A percentile compares a stretch with the other conserved stretches of the same genome.
phyloP scores from a whole-genome alignment of 148 eudicot genomes.

The Rhododendron kiyosumense region DNA sequence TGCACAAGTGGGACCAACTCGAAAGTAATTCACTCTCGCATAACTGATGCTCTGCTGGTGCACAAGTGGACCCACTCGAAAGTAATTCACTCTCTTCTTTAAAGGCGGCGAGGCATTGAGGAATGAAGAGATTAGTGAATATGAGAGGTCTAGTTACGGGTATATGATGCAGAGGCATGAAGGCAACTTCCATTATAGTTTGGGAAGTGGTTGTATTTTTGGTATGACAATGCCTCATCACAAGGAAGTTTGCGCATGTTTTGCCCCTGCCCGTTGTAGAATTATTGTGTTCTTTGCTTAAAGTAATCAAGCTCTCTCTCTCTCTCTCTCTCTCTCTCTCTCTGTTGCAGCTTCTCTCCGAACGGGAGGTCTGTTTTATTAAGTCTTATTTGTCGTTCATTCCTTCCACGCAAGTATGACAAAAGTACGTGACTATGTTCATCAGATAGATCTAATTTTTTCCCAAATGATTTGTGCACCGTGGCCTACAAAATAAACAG shows the following conservation, averaged over 20 bases:
- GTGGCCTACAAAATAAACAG: not conserved
- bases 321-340: not conserved
- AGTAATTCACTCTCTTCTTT: not conserved
- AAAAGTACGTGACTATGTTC: not conserved
- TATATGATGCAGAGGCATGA: constrained; percentile 2
- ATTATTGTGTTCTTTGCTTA: constrained; percentile 3
- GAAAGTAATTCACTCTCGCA: not conserved
- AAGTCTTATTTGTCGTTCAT: not conserved
- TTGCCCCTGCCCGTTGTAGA: constrained; percentile 18
- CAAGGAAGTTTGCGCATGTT: not conserved
- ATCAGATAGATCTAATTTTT: not conserved
- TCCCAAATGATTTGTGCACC: not conserved
- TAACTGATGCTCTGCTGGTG: not conserved
- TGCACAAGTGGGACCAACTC: not conserved
- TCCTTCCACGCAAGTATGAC: not conserved
- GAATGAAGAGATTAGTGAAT: not conserved
- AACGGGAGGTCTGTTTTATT: no score
- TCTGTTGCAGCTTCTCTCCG: no score
- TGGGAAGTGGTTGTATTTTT: constrained; percentile 9
- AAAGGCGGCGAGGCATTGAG: not conserved
- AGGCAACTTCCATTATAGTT: not conserved
- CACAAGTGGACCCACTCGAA: not conserved
- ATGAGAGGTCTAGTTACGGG: constrained; percentile 1
- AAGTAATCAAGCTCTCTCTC: not conserved
- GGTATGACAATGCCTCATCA: not conserved